These are phyloP conservation scores for Beauveria caledonica DNA, from an alignment of 2,329 filamentous ascomycete species.

Conservation along the genomic window DNA sequence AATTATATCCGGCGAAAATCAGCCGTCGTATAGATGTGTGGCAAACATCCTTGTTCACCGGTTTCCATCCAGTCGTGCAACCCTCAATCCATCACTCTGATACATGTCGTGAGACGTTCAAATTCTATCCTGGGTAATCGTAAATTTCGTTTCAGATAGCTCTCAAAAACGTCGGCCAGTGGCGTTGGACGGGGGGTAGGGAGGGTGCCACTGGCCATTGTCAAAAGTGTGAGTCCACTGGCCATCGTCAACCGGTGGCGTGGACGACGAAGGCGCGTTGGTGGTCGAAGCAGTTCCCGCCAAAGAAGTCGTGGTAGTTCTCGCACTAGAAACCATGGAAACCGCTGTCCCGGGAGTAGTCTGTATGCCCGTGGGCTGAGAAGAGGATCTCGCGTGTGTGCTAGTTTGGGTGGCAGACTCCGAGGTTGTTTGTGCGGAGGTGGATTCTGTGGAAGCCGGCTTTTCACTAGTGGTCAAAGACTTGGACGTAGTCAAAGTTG, in stretches of 20 bases:
- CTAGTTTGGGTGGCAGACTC: neutral
- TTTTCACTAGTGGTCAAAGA: neutral
- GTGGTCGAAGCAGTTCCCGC: neutral
- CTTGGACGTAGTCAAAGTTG: neutral
- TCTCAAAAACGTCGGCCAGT: constrained; percentile 17
- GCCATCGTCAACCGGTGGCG: constrained; percentile 10
- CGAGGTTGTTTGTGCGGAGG: constrained; percentile 8
- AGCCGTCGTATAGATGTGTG: neutral
- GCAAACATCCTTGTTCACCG: neutral
- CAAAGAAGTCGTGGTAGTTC: neutral
- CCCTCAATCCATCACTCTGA: neutral
- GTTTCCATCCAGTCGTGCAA: neutral
- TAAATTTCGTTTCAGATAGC: neutral
- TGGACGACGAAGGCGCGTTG: constrained; percentile 8
- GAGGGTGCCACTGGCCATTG: constrained; percentile 38
- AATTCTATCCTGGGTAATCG: neutral
- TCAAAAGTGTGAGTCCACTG: constrained; percentile 28
- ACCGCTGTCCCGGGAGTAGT: neutral
- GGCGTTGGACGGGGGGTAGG: constrained; percentile 36
- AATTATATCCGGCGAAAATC: neutral
- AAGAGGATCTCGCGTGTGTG: neutral
- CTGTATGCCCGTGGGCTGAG: neutral
- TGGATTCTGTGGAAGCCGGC: neutral
- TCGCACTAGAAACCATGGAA: neutral
- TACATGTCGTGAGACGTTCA: constrained; percentile 7